A percentile compares a stretch with the other conserved stretches of the same genome.
Evolutionary conservation across 495 filamentous ascomycete species (phyloP).

Genomic region (Daldinia childiae): DNA sequence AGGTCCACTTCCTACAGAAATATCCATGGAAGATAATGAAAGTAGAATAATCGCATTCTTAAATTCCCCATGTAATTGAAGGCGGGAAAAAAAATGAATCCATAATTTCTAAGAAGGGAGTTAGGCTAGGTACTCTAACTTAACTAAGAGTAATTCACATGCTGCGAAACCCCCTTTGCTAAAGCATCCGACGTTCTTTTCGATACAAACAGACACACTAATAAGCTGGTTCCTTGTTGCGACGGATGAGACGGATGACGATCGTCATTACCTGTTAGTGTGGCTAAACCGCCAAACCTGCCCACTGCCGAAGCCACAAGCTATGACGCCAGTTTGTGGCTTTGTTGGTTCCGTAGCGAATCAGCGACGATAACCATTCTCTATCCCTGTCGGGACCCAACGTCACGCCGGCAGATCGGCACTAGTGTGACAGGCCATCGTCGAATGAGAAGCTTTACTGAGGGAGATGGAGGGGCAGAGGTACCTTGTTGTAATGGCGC

Average conservation of each 20-base stretch:
- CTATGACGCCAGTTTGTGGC: conserved; percentile 33
- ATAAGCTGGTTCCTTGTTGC: not conserved
- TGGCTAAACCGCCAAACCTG: conserved; percentile 14
- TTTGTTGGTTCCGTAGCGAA: conserved; percentile 12
- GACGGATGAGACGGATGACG: conserved; percentile 41
- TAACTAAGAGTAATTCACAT: conserved; percentile 5
- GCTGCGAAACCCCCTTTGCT: not conserved
- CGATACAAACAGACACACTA: too few relatives aligned
- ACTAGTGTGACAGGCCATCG: conserved; percentile 19
- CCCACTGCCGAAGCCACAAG: conserved; percentile 23
- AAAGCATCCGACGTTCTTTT: conserved; percentile 1
- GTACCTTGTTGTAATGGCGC: not conserved
- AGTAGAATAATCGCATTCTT: not conserved
- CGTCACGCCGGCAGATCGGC: conserved; percentile 38
- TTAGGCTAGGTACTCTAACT: not conserved
- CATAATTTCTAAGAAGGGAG: not conserved
- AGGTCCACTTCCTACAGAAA: not conserved
- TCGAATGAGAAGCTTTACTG: conserved; percentile 24
- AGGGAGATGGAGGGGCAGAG: conserved; percentile 29
- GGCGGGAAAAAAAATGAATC: not conserved
- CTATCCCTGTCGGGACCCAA: conserved; percentile 12
- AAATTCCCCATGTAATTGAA: not conserved
- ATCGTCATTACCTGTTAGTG: conserved; percentile 32
- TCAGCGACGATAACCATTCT: conserved; percentile 1
- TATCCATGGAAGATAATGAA: not conserved